phyloP scores from a whole-genome alignment of 495 filamentous ascomycete genomes.

The Daldinia bambusicola region DNA sequence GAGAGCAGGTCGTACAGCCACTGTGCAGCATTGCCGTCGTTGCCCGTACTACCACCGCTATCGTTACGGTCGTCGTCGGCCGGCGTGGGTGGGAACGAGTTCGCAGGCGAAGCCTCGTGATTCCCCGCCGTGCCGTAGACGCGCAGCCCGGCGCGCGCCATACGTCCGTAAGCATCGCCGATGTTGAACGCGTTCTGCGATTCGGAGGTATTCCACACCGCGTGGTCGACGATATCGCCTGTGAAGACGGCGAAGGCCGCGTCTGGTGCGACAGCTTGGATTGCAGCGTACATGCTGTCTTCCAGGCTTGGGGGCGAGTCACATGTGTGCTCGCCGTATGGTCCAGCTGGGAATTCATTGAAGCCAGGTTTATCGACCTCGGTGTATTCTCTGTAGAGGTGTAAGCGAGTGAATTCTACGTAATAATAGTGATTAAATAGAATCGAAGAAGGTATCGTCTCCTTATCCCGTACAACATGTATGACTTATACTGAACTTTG shows the following conservation, averaged over 20 bases:
- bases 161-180: slow-evolving; percentile 57
- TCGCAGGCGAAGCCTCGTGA: slow-evolving; percentile 64
- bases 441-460: background rate
- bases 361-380: slow-evolving; percentile 55
- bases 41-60: background rate
- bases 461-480: too few species aligned
- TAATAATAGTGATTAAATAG: background rate
- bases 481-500: too few species aligned
- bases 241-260: slow-evolving; percentile 59
- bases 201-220: slow-evolving; percentile 54
- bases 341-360: slow-evolving; percentile 57
- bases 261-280: slow-evolving; percentile 53
- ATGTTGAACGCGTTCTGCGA: slow-evolving; percentile 56
- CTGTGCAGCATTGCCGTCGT: slow-evolving; percentile 47
- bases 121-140: slow-evolving; percentile 66
- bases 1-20: slow-evolving; percentile 65
- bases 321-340: slow-evolving; percentile 60
- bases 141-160: slow-evolving; percentile 49
- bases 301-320: slow-evolving; percentile 63
- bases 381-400: slow-evolving; percentile 50
- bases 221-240: slow-evolving; percentile 62
- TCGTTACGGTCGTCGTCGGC: slow-evolving; percentile 32
- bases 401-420: slow-evolving; percentile 5
- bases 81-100: slow-evolving; percentile 58
- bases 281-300: slow-evolving; percentile 63